phyloP scores from a whole-genome alignment of 2,329 filamentous ascomycete species.

The Colletotrichum lupini region DNA sequence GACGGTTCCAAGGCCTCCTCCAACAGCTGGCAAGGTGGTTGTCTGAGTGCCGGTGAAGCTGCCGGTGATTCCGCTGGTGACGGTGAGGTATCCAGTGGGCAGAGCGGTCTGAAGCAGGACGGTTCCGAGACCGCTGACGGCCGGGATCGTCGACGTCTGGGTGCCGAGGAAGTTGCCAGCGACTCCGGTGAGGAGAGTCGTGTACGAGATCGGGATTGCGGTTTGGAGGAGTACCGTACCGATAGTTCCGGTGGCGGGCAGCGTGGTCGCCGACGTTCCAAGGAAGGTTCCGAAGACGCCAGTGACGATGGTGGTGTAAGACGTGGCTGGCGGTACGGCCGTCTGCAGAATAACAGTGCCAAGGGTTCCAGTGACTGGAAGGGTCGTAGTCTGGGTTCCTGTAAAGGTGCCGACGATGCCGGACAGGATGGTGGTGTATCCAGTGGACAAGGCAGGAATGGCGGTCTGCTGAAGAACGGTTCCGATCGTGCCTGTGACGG shows the following conservation, averaged over 20 bases:
- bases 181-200: slow-evolving; percentile 10
- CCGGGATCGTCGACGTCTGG: slow-evolving; percentile 6
- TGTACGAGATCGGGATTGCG: slow-evolving; percentile 16
- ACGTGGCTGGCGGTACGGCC: neutral
- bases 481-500: neutral
- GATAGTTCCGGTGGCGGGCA: neutral
- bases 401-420: slow-evolving; percentile 1
- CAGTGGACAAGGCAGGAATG: neutral
- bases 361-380: neutral
- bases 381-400: neutral
- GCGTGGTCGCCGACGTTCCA: neutral
- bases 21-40: slow-evolving; percentile 1
- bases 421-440: neutral
- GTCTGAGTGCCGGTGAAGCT: slow-evolving; percentile 12
- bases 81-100: slow-evolving; percentile 9
- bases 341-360: slow-evolving; percentile 9
- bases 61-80: slow-evolving; percentile 6
- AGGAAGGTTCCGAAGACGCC: neutral
- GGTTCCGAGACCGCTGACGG: neutral
- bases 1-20: slow-evolving; percentile 1
- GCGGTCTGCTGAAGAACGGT: neutral
- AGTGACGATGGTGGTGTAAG: neutral
- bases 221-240: slow-evolving; percentile 12
- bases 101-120: slow-evolving; percentile 18
- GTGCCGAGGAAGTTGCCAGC: slow-evolving; percentile 7